Percentiles rank a stretch among this genome's conserved stretches.
Evolutionary conservation across 2,329 filamentous ascomycete genomes (phyloP).

Genomic region (Tolypocladium guangdongense): DNA sequence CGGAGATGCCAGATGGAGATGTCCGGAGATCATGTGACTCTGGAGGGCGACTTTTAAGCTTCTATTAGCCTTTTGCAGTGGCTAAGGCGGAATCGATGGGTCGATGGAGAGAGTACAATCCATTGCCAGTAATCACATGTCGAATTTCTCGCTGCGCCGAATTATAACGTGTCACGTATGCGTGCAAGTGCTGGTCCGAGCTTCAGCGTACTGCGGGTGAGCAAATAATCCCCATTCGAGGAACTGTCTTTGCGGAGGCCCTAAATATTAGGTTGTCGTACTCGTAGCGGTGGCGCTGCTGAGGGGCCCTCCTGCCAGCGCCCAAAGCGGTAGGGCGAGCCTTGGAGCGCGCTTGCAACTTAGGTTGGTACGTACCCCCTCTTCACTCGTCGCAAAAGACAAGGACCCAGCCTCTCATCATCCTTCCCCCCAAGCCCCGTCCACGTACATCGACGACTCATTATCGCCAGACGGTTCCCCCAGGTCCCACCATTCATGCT

Average conservation of each 20-base stretch:
- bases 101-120: background rate
- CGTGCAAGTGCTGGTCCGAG: background rate
- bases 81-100: background rate
- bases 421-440: background rate
- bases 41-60: conserved; percentile 3
- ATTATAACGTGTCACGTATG: background rate
- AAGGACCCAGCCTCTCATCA: background rate
- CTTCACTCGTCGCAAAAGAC: background rate
- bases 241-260: background rate
- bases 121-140: background rate
- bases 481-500: background rate
- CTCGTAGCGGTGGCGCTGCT: background rate
- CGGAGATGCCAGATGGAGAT: background rate
- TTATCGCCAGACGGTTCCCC: background rate
- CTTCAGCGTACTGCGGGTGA: background rate
- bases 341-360: background rate
- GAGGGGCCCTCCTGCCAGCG: no score
- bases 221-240: background rate
- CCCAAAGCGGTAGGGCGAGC: background rate
- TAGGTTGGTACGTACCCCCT: background rate
- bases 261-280: background rate
- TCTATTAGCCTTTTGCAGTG: conserved; percentile 6
- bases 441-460: background rate
- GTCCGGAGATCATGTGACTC: conserved; percentile 5
- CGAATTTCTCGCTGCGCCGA: background rate